These are phyloP conservation scores for Ustilago shanxiensis DNA, from an alignment of 1,284 basidiomycete species.

Conservation along the genomic window DNA sequence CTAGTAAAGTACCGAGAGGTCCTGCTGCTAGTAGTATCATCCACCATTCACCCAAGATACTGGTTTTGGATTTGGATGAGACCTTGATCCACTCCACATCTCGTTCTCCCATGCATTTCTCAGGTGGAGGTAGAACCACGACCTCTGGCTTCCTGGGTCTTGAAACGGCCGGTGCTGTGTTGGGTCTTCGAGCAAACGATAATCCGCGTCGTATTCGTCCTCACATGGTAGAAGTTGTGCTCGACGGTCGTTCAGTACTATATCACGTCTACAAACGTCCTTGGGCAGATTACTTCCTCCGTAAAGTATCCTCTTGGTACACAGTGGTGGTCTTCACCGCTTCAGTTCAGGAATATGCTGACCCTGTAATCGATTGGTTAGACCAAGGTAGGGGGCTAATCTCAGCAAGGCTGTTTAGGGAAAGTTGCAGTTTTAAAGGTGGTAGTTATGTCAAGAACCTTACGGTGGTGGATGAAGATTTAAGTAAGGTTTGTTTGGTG, in stretches of 20 bases:
- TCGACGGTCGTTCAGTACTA: constrained; percentile 87
- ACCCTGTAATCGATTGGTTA: constrained; percentile 99
- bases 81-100: constrained; percentile 98
- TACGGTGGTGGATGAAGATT: constrained; percentile 85
- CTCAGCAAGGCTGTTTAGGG: constrained; percentile 87
- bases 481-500: constrained; percentile 89
- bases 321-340: constrained; percentile 98
- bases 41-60: constrained; percentile 67
- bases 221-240: constrained; percentile 94
- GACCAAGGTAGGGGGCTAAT: constrained; percentile 90
- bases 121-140: constrained; percentile 22
- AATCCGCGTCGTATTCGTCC: constrained; percentile 75
- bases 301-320: constrained; percentile 91
- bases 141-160: constrained; percentile 58
- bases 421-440: constrained; percentile 93
- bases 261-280: constrained; percentile 99
- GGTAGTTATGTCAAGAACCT: constrained; percentile 96
- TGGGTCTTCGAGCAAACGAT: constrained; percentile 63
- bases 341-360: constrained; percentile 98
- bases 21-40: constrained; percentile 54
- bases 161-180: constrained; percentile 53
- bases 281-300: constrained; percentile 77
- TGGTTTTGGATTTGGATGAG: constrained; percentile 90
- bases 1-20: constrained; percentile 33
- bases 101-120: constrained; percentile 73